Evolutionary conservation across 2,329 filamentous ascomycete genomes (phyloP).

Genomic region (Neonectria hederae): DNA sequence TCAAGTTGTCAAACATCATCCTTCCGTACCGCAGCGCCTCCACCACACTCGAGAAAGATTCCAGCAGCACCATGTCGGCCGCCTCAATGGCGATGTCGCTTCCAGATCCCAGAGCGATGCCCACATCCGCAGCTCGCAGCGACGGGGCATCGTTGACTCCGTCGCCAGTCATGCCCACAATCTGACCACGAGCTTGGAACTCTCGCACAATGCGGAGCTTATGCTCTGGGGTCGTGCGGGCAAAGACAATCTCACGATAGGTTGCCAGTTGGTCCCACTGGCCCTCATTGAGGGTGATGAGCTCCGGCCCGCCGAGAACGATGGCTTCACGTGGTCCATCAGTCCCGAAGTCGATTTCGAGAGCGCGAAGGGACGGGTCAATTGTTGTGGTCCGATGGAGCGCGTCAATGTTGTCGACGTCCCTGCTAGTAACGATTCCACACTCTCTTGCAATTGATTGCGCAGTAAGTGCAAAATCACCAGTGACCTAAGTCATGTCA

Average conservation of each 20-base stretch:
- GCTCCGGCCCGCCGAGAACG: slow-evolving; percentile 53
- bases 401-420: slow-evolving; percentile 63
- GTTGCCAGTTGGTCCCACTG: slow-evolving; percentile 74
- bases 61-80: slow-evolving; percentile 83
- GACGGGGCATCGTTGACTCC: slow-evolving; percentile 89
- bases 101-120: slow-evolving; percentile 82
- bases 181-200: slow-evolving; percentile 70
- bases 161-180: slow-evolving; percentile 86
- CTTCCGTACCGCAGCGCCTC: slow-evolving; percentile 77
- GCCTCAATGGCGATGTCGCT: slow-evolving; percentile 86
- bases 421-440: slow-evolving; percentile 70
- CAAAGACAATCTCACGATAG: slow-evolving; percentile 79
- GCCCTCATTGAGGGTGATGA: slow-evolving; percentile 61
- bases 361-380: slow-evolving; percentile 15
- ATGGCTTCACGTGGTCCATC: slow-evolving; percentile 56
- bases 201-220: slow-evolving; percentile 83
- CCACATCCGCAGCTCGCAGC: slow-evolving; percentile 81
- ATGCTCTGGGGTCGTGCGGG: slow-evolving; percentile 79
- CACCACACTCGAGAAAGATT: slow-evolving; percentile 76
- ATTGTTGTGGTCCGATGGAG: slow-evolving; percentile 51
- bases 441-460: slow-evolving; percentile 77
- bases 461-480: slow-evolving; percentile 80
- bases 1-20: slow-evolving; percentile 82
- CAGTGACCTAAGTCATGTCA: slow-evolving; percentile 64
- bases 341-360: slow-evolving; percentile 5